These are phyloP conservation scores for Ceratocystis lukuohia DNA, from an alignment of 2,329 filamentous ascomycete species.

Conservation along the genomic window DNA sequence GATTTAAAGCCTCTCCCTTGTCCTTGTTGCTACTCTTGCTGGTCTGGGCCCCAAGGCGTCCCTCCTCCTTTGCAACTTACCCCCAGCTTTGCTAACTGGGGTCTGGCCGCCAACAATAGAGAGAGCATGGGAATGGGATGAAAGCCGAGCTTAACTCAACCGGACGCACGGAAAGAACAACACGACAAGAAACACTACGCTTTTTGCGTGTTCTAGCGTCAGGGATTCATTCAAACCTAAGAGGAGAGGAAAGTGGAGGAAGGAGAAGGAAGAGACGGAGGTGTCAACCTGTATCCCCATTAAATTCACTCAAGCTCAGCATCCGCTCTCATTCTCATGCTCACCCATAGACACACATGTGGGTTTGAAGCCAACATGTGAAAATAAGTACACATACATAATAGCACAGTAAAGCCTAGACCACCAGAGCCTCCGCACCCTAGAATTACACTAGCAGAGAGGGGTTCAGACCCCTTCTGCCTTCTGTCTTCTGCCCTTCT, in stretches of 20 bases:
- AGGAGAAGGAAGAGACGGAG: neutral
- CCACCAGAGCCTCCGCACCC: no score
- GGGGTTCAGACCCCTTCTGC: no score
- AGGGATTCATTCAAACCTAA: neutral
- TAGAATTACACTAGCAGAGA: no score
- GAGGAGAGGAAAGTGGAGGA: neutral
- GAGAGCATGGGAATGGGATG: slow-evolving; percentile 3
- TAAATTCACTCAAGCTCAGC: neutral
- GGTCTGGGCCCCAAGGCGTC: no score
- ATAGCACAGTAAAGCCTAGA: neutral
- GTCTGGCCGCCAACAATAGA: neutral
- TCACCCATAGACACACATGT: neutral
- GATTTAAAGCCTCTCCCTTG: neutral
- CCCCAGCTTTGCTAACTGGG: no score
- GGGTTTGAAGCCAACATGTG: neutral
- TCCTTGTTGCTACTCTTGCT: neutral
- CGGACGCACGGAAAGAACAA: slow-evolving; percentile 11
- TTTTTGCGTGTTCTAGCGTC: neutral
- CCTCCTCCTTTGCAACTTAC: neutral
- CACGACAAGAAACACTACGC: neutral
- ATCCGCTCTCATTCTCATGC: no score
- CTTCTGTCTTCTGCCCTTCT: no score
- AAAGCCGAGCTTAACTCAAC: slow-evolving; percentile 11
- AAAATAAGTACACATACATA: neutral
- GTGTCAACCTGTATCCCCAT: no score